Conservation (phyloP, 805 yeast species). For the Barnettozyma siamensis region DNA sequence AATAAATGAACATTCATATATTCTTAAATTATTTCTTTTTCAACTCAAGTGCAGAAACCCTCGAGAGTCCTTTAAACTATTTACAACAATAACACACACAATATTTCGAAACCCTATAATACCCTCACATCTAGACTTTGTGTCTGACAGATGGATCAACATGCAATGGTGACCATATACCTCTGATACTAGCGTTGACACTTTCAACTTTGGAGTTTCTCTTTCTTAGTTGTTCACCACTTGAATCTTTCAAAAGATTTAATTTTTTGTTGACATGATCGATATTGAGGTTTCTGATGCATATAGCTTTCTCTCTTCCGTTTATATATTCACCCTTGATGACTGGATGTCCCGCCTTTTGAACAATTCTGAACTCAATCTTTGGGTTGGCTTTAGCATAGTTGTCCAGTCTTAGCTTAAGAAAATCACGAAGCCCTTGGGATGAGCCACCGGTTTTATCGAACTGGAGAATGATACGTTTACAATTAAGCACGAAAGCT, state of each 20-base stretch:
- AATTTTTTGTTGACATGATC: slow-evolving; percentile 61
- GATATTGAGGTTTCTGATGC: slow-evolving; percentile 67
- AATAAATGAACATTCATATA: neutral
- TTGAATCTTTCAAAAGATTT: slow-evolving; percentile 54
- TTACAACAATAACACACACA: neutral
- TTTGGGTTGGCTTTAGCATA: slow-evolving; percentile 59
- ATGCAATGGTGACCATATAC: slow-evolving; percentile 97
- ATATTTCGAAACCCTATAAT: neutral
- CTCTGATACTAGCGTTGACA: slow-evolving; percentile 80
- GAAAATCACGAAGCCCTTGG: slow-evolving; percentile 67
- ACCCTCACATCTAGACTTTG: slow-evolving; percentile 20
- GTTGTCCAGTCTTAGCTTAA: slow-evolving; percentile 44
- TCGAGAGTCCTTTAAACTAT: neutral
- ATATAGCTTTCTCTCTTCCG: slow-evolving; percentile 51
- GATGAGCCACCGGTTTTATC: slow-evolving; percentile 98
- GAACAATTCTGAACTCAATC: slow-evolving; percentile 64
- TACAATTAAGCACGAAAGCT: slow-evolving; percentile 70
- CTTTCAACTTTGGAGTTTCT: slow-evolving; percentile 77
- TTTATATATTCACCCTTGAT: slow-evolving; percentile 51
- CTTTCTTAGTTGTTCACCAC: slow-evolving; percentile 57
- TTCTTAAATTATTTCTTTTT: neutral
- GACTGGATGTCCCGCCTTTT: slow-evolving; percentile 80
- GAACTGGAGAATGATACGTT: slow-evolving; percentile 66
- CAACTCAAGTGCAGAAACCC: too few relatives aligned
- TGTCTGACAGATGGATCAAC: slow-evolving; percentile 47